Conservation (phyloP, 2,329 filamentous ascomycete genomes). For the Curvularia sp. region DNA sequence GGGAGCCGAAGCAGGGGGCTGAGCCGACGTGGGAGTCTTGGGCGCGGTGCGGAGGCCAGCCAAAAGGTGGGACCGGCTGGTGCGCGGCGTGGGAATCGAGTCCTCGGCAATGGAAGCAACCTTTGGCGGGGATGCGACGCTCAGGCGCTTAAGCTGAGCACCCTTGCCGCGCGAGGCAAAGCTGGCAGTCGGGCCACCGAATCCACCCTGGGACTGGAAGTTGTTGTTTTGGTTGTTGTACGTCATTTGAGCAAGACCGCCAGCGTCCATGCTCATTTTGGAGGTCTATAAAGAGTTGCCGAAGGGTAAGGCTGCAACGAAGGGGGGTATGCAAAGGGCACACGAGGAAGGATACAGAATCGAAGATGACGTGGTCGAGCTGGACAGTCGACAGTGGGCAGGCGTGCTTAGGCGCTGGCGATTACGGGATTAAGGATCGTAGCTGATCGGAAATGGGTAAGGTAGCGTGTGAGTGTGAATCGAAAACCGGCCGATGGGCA, state of each 20-base stretch:
- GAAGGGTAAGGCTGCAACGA: slow-evolving; percentile 42
- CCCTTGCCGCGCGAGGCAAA: slow-evolving; percentile 87
- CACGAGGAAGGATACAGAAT: slow-evolving; percentile 44
- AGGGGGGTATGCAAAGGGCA: slow-evolving; percentile 32
- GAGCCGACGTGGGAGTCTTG: slow-evolving; percentile 75
- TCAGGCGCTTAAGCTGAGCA: slow-evolving; percentile 86
- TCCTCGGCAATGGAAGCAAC: slow-evolving; percentile 70
- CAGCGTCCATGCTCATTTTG: slow-evolving; percentile 80
- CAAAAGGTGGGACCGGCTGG: slow-evolving; percentile 91
- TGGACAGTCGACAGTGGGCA: slow-evolving; percentile 26
- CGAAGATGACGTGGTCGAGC: slow-evolving; percentile 32
- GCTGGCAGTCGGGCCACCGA: slow-evolving; percentile 78
- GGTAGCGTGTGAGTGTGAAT: slow-evolving; percentile 34
- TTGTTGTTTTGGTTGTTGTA: slow-evolving; percentile 74
- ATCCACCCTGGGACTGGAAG: slow-evolving; percentile 65
- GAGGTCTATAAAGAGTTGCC: slow-evolving; percentile 33
- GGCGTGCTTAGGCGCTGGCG: slow-evolving; percentile 32
- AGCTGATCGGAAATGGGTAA: slow-evolving; percentile 38
- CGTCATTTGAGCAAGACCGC: slow-evolving; percentile 99
- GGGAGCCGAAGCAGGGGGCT: slow-evolving; percentile 68
- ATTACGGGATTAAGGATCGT: slow-evolving; percentile 53
- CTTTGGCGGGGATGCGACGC: slow-evolving; percentile 75
- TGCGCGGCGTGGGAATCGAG: slow-evolving; percentile 77
- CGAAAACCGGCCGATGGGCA: slow-evolving; percentile 48
- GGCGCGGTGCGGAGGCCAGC: slow-evolving; percentile 92